Evolutionary conservation across 2,329 filamentous ascomycete species (phyloP).

Genomic region (Didymella lethalis): DNA sequence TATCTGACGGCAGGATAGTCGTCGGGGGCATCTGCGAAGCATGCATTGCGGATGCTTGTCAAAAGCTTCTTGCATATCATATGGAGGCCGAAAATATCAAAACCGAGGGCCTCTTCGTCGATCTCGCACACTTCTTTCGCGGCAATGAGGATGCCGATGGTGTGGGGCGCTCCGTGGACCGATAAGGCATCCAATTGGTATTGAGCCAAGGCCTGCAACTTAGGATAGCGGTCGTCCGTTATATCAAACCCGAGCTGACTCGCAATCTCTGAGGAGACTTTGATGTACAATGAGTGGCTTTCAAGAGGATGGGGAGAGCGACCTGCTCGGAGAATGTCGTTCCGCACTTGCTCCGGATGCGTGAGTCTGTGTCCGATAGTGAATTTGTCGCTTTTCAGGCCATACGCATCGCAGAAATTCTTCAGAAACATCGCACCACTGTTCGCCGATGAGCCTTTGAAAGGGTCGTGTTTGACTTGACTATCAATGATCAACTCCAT

Average conservation of each 20-base stretch:
- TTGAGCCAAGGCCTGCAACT: neutral
- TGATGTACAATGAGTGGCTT: neutral
- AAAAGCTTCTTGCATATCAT: conserved; percentile 13
- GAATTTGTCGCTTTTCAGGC: conserved; percentile 9
- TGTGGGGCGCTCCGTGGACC: neutral
- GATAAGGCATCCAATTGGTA: neutral
- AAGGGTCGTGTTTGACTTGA: neutral
- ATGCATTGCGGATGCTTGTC: conserved; percentile 10
- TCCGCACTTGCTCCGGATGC: neutral
- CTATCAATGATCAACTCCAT: conserved; percentile 17
- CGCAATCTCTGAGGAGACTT: neutral
- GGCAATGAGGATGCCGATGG: conserved; percentile 6
- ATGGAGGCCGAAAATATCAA: conserved; percentile 16
- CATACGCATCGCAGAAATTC: conserved; percentile 10
- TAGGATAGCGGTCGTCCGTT: neutral
- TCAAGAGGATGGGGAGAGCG: conserved; percentile 1
- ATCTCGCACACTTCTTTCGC: conserved; percentile 19
- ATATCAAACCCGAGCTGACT: neutral
- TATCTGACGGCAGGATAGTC: conserved; percentile 19
- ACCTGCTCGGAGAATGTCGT: neutral
- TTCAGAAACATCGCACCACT: neutral
- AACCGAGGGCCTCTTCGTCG: conserved; percentile 19
- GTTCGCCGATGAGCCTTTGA: neutral
- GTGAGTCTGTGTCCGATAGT: neutral
- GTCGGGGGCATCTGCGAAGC: conserved; percentile 14